Percentiles rank a stretch among this genome's conserved stretches.
Evolutionary conservation across 345 rosid species (phyloP).

Genomic region (Moricandia moricandioides): DNA sequence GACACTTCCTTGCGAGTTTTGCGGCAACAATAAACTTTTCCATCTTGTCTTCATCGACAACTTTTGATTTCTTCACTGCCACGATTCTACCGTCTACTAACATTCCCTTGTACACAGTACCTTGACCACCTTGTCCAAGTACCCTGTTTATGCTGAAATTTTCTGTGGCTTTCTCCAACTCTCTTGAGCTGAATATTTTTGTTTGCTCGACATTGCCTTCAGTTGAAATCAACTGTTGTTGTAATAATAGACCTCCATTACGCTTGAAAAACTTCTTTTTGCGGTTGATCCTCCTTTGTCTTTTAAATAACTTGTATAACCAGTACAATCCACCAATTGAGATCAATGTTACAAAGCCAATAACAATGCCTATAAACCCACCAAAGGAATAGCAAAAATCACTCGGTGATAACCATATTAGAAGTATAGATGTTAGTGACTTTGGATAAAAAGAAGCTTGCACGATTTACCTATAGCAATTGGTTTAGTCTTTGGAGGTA

Average conservation of each 20-base stretch:
- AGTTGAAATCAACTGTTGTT: not conserved
- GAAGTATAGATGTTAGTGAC: not conserved
- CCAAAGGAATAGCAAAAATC: not conserved
- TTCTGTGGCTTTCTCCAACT: not conserved
- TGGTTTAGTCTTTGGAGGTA: not conserved
- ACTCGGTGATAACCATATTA: not conserved
- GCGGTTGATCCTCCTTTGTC: not conserved
- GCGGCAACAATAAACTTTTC: not conserved
- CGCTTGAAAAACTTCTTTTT: not conserved
- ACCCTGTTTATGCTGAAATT: not conserved
- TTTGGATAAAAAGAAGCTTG: not conserved
- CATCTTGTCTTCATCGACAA: not conserved
- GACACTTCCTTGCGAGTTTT: not conserved
- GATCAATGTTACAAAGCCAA: not conserved
- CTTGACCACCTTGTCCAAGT: conserved; percentile 2
- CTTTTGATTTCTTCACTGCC: not conserved
- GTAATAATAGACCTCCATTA: not conserved
- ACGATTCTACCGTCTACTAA: not conserved
- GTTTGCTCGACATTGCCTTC: not conserved
- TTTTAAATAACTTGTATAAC: not conserved
- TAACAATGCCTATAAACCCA: not conserved
- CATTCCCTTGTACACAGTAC: not conserved
- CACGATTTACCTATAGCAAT: not conserved
- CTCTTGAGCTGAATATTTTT: not conserved
- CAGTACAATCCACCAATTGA: not conserved